Base-by-base conservation (phyloP, 225 moss, liverwort and hornwort genomes). In the Ulota crispa region DNA sequence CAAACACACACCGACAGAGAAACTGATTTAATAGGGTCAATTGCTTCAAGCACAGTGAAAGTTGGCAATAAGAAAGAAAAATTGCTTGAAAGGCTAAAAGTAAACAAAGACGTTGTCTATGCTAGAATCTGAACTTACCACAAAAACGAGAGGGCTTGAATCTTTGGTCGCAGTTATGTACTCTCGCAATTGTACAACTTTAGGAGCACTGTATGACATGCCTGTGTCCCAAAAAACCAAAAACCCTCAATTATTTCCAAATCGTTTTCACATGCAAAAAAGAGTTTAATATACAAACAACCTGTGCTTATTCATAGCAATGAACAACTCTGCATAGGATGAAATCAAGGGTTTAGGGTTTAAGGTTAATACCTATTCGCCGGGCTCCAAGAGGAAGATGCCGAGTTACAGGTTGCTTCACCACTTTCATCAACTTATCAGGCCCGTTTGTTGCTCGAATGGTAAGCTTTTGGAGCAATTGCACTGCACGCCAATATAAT, bases 151-250 rank as follows among this genome's bases (percentile, higher is more conserved):
- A 80, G 89, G 89, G 43, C n/a, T 89, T 20, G 86, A 63, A 19
- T 76, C 78, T 28, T 86, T 85, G 19, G 86, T 60, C 31, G 89
- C 82, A 43, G 88, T 87, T 47, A 96, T 89, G 73, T 96, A 99
- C 1, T 94, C 92, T 81, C 83, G 88, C 85, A 99, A 80, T 81
- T 96, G 96, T 42, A 96, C 96, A 63, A 99, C 99, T 91, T 99
- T 96, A 26, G 99, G 99, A 56, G 99, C 95, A 77, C 96, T 96
- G 73, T 92, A 96, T 76, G 99, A 99, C 98, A 95, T 92, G n/a
- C 98, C 97, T 97, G 94, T 41, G 47, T 28, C 64, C 41, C 76
- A 24, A 72, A 71, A 5, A 27, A 30, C 47, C 60, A 13, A 31
- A 13, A 57, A 4, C 18, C 18, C 50, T 15, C 23, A 21, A 43